Percentiles rank a stretch among this genome's conserved stretches.
phyloP scores from a whole-genome alignment of 768 basidiomycete genomes.

The Termitomyces sp. region DNA sequence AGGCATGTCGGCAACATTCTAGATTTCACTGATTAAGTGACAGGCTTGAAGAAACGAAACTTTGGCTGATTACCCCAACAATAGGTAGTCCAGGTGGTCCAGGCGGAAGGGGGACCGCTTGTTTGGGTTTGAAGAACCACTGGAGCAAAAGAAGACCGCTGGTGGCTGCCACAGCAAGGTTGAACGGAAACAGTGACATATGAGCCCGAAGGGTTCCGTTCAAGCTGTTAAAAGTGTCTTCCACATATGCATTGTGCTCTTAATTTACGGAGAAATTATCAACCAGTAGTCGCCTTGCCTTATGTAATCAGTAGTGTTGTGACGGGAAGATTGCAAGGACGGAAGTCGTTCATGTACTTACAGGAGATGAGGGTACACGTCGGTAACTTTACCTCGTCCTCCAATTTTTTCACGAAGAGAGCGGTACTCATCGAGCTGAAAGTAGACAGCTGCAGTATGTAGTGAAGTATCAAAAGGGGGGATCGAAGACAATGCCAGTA shows the following conservation, averaged over 20 bases:
- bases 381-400: too few relatives aligned
- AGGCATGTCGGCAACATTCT: constrained; percentile 51
- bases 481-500: too few relatives aligned
- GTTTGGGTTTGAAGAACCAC: constrained; percentile 17
- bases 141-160: constrained; percentile 10
- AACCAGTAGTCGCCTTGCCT: background rate
- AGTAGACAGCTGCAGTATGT: too few relatives aligned
- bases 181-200: background rate
- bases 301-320: background rate
- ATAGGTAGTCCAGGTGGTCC: constrained; percentile 34
- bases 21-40: background rate
- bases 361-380: too few relatives aligned
- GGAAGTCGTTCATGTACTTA: too few relatives aligned
- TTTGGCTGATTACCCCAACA: constrained; percentile 4
- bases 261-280: too few relatives aligned
- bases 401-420: too few relatives aligned
- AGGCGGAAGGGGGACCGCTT: constrained; percentile 30
- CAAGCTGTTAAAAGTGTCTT: background rate
- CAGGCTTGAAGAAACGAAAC: background rate
- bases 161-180: constrained; percentile 1
- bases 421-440: too few relatives aligned
- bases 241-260: background rate
- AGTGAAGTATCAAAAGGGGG: too few relatives aligned
- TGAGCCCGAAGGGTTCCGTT: too few relatives aligned
- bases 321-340: too few relatives aligned